Percentiles rank a stretch among this genome's conserved stretches.
phyloP scores from a whole-genome alignment of 306 rosid species.

The Vachellia collinsii region DNA sequence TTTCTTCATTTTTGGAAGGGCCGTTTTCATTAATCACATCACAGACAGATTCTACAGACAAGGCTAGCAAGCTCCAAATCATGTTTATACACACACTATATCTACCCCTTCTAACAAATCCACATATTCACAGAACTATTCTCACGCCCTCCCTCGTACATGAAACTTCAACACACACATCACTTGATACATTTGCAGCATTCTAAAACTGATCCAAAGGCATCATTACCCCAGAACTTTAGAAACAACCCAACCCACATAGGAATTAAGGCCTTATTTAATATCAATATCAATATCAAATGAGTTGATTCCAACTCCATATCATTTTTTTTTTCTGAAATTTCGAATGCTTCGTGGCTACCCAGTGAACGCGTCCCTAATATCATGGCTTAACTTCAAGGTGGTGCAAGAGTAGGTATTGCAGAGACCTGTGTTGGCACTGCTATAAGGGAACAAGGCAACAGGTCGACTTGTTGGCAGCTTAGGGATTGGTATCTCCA shows the following conservation, averaged over 20 bases:
- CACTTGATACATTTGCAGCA: slow-evolving; percentile 29
- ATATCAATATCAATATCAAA: neutral
- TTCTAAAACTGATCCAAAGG: slow-evolving; percentile 19
- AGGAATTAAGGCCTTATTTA: neutral
- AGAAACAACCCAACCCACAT: neutral
- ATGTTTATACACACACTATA: neutral
- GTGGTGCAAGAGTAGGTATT: slow-evolving; percentile 62
- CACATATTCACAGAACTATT: slow-evolving; percentile 31
- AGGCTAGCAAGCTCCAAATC: slow-evolving; percentile 21
- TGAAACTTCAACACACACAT: slow-evolving; percentile 13
- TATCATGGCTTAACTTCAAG: slow-evolving; percentile 43
- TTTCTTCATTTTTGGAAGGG: neutral
- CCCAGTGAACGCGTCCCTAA: slow-evolving; percentile 4
- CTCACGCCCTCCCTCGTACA: neutral
- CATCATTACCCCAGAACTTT: slow-evolving; percentile 12
- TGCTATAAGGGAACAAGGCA: slow-evolving; percentile 69
- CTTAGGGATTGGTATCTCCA: slow-evolving; percentile 64
- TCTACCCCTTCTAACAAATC: neutral
- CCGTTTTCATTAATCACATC: slow-evolving; percentile 2
- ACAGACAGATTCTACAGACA: slow-evolving; percentile 8
- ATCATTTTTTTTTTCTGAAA: neutral
- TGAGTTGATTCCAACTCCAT: neutral
- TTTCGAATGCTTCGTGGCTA: neutral
- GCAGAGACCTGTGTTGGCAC: slow-evolving; percentile 69
- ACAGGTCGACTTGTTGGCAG: slow-evolving; percentile 69